These are phyloP conservation scores for Fusarium pseudocircinatum DNA, from an alignment of 2,329 filamentous ascomycete species.

Conservation along the genomic window DNA sequence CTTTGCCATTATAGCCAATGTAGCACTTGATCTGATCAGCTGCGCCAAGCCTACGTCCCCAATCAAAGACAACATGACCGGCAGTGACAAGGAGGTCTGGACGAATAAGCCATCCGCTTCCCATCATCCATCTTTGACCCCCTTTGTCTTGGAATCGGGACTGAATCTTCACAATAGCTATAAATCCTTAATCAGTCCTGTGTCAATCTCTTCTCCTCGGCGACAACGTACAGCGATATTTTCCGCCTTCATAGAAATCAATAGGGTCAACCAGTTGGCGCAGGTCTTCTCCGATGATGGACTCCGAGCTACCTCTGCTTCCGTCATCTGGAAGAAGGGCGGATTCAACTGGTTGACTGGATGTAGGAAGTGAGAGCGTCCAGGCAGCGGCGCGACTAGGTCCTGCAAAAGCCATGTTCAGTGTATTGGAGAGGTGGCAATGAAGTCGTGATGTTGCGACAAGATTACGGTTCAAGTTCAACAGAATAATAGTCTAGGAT, in stretches of 20 bases:
- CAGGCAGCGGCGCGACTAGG: not conserved
- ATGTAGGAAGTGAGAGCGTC: not conserved
- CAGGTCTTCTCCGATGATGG: not conserved
- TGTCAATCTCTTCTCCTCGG: fast-evolving
- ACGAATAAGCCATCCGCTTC: constrained; percentile 37
- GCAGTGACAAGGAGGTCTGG: constrained; percentile 35
- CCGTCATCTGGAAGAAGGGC: not conserved
- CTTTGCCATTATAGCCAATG: constrained; percentile 47
- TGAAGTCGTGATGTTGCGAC: not conserved
- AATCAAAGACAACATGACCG: constrained; percentile 36
- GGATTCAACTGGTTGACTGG: not conserved
- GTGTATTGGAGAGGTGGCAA: fast-evolving
- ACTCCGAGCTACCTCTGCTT: not conserved
- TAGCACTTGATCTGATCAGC: constrained; percentile 45
- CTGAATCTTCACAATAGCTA: constrained; percentile 35
- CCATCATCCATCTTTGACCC: constrained; percentile 31
- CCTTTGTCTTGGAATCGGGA: constrained; percentile 10
- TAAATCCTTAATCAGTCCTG: not conserved
- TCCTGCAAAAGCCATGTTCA: not conserved
- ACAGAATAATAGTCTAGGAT: not conserved
- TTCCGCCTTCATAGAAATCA: not conserved
- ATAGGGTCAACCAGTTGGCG: not conserved
- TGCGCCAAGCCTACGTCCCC: not conserved
- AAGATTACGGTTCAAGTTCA: not conserved
- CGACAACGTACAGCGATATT: not conserved